Conservation (phyloP, 2,329 filamentous ascomycete genomes). For the Berkeleyomyces basicola region DNA sequence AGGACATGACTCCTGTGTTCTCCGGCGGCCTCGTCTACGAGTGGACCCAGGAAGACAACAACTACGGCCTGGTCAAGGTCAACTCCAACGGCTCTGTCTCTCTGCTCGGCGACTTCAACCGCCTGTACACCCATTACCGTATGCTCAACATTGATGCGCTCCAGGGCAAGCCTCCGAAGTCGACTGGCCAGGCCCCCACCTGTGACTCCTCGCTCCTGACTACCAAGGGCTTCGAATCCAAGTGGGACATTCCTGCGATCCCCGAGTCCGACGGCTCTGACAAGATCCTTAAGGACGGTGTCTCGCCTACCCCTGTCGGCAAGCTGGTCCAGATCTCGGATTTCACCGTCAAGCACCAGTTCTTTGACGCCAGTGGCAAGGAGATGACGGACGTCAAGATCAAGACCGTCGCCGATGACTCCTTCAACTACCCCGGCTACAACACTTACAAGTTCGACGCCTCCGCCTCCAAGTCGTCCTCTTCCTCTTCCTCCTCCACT, state of each 20-base stretch:
- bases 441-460: slow-evolving; percentile 21
- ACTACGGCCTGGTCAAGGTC: slow-evolving; percentile 48
- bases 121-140: slow-evolving; percentile 58
- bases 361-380: slow-evolving; percentile 27
- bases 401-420: slow-evolving; percentile 27
- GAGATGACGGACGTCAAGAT: slow-evolving; percentile 31
- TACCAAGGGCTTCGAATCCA: slow-evolving; percentile 49
- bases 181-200: slow-evolving; percentile 35
- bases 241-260: slow-evolving; percentile 59
- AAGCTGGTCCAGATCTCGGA: slow-evolving; percentile 52
- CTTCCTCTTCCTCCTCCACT: slow-evolving; percentile 3
- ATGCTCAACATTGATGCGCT: slow-evolving; percentile 56
- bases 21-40: slow-evolving; percentile 71
- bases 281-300: slow-evolving; percentile 60
- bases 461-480: slow-evolving; percentile 5
- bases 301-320: slow-evolving; percentile 45
- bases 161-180: slow-evolving; percentile 38
- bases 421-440: slow-evolving; percentile 30
- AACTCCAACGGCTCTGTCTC: slow-evolving; percentile 39
- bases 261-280: slow-evolving; percentile 44
- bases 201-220: slow-evolving; percentile 55
- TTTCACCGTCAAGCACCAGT: slow-evolving; percentile 36
- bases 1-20: slow-evolving; percentile 50
- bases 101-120: slow-evolving; percentile 50
- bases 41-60: slow-evolving; percentile 53